Conservation (phyloP, 1,139 yeast genomes). For the Kluyveromyces sp. region DNA sequence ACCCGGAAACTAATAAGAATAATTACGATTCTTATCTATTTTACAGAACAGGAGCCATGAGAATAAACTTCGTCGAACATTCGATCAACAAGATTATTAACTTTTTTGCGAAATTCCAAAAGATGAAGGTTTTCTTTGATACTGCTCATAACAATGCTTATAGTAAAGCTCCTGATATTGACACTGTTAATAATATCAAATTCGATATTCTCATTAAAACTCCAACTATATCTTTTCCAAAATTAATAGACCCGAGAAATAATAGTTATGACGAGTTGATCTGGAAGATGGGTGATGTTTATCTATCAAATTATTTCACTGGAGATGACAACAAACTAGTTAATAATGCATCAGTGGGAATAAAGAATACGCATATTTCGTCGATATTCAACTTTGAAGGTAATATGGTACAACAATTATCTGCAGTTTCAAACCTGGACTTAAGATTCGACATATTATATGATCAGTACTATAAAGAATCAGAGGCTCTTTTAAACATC, state of each 20-base stretch:
- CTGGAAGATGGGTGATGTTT: slow-evolving; percentile 77
- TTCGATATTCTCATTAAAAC: slow-evolving; percentile 69
- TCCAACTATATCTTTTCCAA: slow-evolving; percentile 79
- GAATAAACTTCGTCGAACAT: slow-evolving; percentile 70
- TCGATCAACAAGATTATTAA: slow-evolving; percentile 62
- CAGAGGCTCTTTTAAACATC: slow-evolving; percentile 47
- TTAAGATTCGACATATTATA: slow-evolving; percentile 44
- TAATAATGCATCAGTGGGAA: slow-evolving; percentile 56
- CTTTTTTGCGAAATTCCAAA: slow-evolving; percentile 66
- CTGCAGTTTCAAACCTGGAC: slow-evolving; percentile 66
- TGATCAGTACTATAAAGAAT: slow-evolving; percentile 36
- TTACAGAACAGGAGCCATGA: slow-evolving; percentile 68
- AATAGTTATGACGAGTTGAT: slow-evolving; percentile 53
- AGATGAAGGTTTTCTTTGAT: slow-evolving; percentile 84
- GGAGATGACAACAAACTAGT: slow-evolving; percentile 29
- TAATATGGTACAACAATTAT: slow-evolving; percentile 43
- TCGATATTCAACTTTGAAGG: slow-evolving; percentile 51
- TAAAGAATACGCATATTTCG: slow-evolving; percentile 59
- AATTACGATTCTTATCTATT: slow-evolving; percentile 54
- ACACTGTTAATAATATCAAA: slow-evolving; percentile 45
- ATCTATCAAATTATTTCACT: slow-evolving; percentile 55
- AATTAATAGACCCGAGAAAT: slow-evolving; percentile 37
- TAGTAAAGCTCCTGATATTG: slow-evolving; percentile 39
- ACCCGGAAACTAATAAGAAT: slow-evolving; percentile 38
- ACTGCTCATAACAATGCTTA: slow-evolving; percentile 81